These are phyloP conservation scores for Dactylellina leptospora DNA, from an alignment of 2,329 filamentous ascomycete species.

Conservation along the genomic window DNA sequence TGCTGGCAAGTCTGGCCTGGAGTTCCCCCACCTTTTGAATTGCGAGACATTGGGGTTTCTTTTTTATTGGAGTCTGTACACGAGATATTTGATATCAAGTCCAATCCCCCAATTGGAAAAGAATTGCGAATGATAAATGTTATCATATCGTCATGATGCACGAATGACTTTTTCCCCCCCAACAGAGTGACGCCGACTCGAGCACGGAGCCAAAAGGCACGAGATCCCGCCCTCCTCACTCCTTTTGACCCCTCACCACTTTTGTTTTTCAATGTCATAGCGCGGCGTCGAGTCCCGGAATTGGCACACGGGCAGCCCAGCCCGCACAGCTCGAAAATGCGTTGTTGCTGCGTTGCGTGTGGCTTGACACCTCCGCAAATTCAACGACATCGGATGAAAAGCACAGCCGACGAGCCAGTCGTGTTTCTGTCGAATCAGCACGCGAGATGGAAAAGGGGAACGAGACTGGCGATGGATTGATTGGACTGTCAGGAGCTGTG, in stretches of 20 bases:
- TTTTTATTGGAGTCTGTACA: too few species aligned
- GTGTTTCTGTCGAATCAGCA: constrained; percentile 2
- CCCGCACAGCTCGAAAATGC: not conserved
- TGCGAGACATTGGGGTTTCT: not conserved
- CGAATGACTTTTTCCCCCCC: not conserved
- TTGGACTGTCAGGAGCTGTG: constrained; percentile 15
- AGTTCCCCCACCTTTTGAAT: constrained; percentile 27
- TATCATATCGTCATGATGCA: not conserved
- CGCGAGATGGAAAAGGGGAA: constrained; percentile 11
- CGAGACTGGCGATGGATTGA: not conserved
- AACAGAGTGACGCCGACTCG: not conserved
- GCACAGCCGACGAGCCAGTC: not conserved
- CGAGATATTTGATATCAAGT: too few species aligned
- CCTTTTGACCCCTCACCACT: constrained; percentile 14
- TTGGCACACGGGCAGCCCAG: constrained; percentile 20
- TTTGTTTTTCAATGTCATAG: constrained; percentile 34
- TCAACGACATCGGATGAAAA: constrained; percentile 8
- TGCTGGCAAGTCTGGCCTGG: constrained; percentile 24
- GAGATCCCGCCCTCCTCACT: not conserved
- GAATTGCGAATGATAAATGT: too few species aligned
- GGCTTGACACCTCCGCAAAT: constrained; percentile 35
- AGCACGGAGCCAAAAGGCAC: constrained; percentile 1
- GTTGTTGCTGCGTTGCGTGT: constrained; percentile 51
- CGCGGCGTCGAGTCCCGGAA: constrained; percentile 26
- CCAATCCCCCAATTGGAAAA: too few species aligned